Evolutionary conservation across 177 flowering plant species (phyloP), one percentile per base, ranked within the genome.

Genomic region (Vitis hybrid): DNA sequence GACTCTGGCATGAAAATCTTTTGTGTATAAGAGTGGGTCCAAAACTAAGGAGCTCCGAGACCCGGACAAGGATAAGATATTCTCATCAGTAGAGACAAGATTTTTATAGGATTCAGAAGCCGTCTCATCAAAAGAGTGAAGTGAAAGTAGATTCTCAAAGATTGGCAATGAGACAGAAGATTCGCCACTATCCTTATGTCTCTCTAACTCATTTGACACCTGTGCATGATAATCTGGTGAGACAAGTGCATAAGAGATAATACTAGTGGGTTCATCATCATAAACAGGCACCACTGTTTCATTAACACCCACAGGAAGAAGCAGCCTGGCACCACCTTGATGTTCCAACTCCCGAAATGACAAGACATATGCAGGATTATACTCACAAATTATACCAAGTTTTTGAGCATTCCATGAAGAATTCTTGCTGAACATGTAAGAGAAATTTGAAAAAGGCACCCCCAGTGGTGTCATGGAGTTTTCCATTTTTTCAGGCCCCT

Each of bases 191-290:
- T 90, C 93, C 73, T 76, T 90, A 29, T 74, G 70, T 73, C 74
- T 84, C 51, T 82, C 92, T 62, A 70, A 52, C 59, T 88, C 94
- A 66, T 39, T 39, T 5, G 88, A 86, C 26, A 90, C 64, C 64
- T 88, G 92, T n/a, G 22, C 68, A 77, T 75, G 78, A 76, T 93
- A 93, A 3, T 86, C 90, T 7, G 71, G 75, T 50, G 91, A 86
- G 22, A 79, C 72, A 51, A 93, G 78, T 7, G 89, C 89, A 80
- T 89, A 87, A 3, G 98, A 73, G 62, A 93, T 87, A 20, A 90
- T 76, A 77, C 98, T 93, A 5, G 98, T 87, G 22, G 97, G 97
- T 67, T 93, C 98, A 79, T 93, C 98, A 79, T 93, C 98, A 83
- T 82, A 89, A 66, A 93, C 86, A 29, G 94, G 96, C 61, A 93